Base-by-base conservation (phyloP, 495 filamentous ascomycete genomes). In the Aspergillus affinis region DNA sequence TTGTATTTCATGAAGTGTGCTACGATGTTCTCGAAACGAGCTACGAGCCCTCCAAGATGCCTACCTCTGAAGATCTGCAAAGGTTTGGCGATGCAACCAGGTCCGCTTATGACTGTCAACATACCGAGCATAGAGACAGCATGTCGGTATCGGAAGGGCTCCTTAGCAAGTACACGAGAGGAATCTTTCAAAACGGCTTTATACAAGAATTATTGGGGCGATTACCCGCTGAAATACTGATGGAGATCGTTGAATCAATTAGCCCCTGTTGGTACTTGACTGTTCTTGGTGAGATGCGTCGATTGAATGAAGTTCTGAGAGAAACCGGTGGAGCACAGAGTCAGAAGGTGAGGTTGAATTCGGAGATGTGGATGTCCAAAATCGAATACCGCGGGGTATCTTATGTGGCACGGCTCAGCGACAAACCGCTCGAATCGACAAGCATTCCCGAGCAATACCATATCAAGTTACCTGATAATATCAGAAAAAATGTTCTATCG, bases 281-380 rank as follows among this genome's bases (percentile, higher is more conserved):
- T 26, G 49, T 62, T 3, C 55, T 62, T 17, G 60, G 55, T 4
- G 60, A 62, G 51, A 45, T 26, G 2, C 55, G 60, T 54, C 60
- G 55, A 29, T 49, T 62, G 60, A 49, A 58, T n/a, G 18, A 58
- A 44, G 26, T 17, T 3, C 17, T 58, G 54, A 53, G 53, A 17
- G 18, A 52, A 10, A 26, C 1, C 18, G 12, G 12, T 13, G 30
- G 20, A 46, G 19, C 7, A 21, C 29, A 52, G 48, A n/a, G 47
- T 51, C 51, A 8, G 27, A 47, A 45, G 56, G 47, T 58, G n/a
- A 44, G 27, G n/a, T 48, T 58, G 1, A 41, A 13, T 7, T 27
- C 4, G 6, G 26, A 58, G 4, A 51, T 58, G 19, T 58, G 56
- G 56, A 44, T 51, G 19, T 44, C 27, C 13, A 51, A n/a, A 44